Evolutionary conservation across 495 filamentous ascomycete species (phyloP).

Genomic region (Aspergillus bridgeri): DNA sequence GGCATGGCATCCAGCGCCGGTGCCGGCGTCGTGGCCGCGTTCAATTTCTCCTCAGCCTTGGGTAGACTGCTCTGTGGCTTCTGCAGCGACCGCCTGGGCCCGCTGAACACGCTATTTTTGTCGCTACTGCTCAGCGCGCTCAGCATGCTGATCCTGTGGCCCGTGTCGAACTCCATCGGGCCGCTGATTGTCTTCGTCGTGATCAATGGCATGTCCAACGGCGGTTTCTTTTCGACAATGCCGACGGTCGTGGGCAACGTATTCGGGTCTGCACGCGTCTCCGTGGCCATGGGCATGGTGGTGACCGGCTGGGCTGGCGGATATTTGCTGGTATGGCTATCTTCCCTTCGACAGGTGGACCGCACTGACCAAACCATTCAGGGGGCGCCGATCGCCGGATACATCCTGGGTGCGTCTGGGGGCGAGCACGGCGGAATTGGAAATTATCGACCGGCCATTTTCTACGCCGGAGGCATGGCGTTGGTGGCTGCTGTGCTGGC

Average conservation of each 20-base stretch:
- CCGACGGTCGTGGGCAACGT: conserved; percentile 58
- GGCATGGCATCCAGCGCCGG: conserved; percentile 47
- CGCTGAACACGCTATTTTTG: conserved; percentile 49
- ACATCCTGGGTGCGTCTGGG: conserved; percentile 52
- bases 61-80: conserved; percentile 51
- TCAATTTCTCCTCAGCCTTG: conserved; percentile 52
- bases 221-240: conserved; percentile 57
- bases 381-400: conserved; percentile 59
- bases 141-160: conserved; percentile 57
- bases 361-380: conserved; percentile 20
- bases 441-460: conserved; percentile 56
- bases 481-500: conserved; percentile 18
- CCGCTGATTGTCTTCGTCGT: conserved; percentile 51
- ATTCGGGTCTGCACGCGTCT: conserved; percentile 51
- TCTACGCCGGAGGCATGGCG: conserved; percentile 49
- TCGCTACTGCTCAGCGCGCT: conserved; percentile 46
- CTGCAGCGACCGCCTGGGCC: conserved; percentile 48
- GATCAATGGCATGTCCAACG: conserved; percentile 55
- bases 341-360: not conserved
- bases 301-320: conserved; percentile 58
- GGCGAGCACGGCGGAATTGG: conserved; percentile 41
- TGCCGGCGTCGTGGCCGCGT: conserved; percentile 52
- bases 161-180: conserved; percentile 48
- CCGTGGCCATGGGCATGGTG: conserved; percentile 59
- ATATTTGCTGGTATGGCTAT: conserved; percentile 47